A percentile compares a stretch with the other conserved stretches of the same genome.
phyloP scores from a whole-genome alignment of 2,329 filamentous ascomycete species.

The Fusarium citri region DNA sequence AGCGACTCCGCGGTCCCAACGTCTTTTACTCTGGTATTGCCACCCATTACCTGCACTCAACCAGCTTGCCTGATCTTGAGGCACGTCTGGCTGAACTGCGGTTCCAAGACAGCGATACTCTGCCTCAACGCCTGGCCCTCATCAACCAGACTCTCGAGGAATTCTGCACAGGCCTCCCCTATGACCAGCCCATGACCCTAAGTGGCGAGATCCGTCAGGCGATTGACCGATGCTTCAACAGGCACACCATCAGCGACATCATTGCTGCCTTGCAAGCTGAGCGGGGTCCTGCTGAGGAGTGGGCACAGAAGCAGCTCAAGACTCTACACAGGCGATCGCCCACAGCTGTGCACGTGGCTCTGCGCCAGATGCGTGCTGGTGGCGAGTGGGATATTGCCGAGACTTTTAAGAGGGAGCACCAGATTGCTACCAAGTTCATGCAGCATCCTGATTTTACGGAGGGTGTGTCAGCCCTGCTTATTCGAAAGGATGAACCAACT shows the following conservation, averaged over 20 bases:
- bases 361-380: conserved; percentile 84
- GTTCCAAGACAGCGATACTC: conserved; percentile 80
- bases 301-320: conserved; percentile 81
- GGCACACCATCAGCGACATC: conserved; percentile 76
- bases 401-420: conserved; percentile 86
- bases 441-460: conserved; percentile 89
- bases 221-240: conserved; percentile 85
- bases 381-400: conserved; percentile 82
- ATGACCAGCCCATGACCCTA: conserved; percentile 75
- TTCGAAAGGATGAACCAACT: conserved; percentile 74
- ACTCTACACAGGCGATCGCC: conserved; percentile 85
- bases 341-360: conserved; percentile 84
- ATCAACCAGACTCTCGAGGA: conserved; percentile 93
- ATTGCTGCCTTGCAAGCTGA: conserved; percentile 72
- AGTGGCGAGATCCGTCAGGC: conserved; percentile 78
- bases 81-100: conserved; percentile 87
- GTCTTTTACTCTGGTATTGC: conserved; percentile 92
- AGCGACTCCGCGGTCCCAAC: conserved; percentile 83
- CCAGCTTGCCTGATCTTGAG: conserved; percentile 83
- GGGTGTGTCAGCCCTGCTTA: conserved; percentile 85
- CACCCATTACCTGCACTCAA: conserved; percentile 96
- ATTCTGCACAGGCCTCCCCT: conserved; percentile 86
- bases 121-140: conserved; percentile 72
- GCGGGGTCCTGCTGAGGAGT: conserved; percentile 67
- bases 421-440: conserved; percentile 91